Evolutionary conservation across 2,329 filamentous ascomycete genomes (phyloP).

Genomic region (Hymenoscyphus salicellus): DNA sequence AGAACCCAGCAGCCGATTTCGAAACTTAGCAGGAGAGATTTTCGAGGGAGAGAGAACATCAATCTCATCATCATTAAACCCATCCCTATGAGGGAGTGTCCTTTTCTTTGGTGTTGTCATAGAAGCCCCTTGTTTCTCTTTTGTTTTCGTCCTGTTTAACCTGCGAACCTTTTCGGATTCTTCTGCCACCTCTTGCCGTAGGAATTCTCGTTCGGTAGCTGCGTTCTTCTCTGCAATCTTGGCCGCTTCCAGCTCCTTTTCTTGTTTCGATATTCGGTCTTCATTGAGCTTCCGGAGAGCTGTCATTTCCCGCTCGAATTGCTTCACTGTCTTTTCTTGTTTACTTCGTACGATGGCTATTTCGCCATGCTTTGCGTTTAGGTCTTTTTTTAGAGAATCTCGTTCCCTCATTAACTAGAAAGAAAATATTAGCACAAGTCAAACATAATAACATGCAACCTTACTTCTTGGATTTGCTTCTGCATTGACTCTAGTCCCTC

Average conservation of each 20-base stretch:
- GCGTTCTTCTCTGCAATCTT: slow-evolving; percentile 62
- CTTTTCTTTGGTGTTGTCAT: slow-evolving; percentile 60
- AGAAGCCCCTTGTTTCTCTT: slow-evolving; percentile 40
- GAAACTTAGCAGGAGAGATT: slow-evolving; percentile 46
- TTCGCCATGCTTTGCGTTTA: slow-evolving; percentile 66
- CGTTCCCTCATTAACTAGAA: slow-evolving; percentile 47
- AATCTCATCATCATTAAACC: slow-evolving; percentile 63
- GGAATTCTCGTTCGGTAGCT: slow-evolving; percentile 68
- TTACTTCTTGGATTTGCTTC: slow-evolving; percentile 32
- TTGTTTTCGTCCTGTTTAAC: slow-evolving; percentile 44
- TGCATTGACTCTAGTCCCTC: slow-evolving; percentile 14
- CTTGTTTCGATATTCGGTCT: slow-evolving; percentile 62
- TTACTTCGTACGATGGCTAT: slow-evolving; percentile 72
- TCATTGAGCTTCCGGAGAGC: slow-evolving; percentile 60
- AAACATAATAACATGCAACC: neutral
- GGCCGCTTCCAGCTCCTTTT: slow-evolving; percentile 62
- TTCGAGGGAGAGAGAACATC: slow-evolving; percentile 46
- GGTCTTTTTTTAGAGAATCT: slow-evolving; percentile 53
- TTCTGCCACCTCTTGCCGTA: slow-evolving; percentile 68
- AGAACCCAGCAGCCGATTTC: slow-evolving; percentile 43
- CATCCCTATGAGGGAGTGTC: slow-evolving; percentile 63
- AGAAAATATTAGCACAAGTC: neutral
- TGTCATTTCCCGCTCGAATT: slow-evolving; percentile 61
- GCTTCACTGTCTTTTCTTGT: slow-evolving; percentile 57
- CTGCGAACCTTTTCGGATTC: slow-evolving; percentile 43